Evolutionary conservation across 129 eudicot genomes (phyloP).

Genomic region (Artemisia annua): DNA sequence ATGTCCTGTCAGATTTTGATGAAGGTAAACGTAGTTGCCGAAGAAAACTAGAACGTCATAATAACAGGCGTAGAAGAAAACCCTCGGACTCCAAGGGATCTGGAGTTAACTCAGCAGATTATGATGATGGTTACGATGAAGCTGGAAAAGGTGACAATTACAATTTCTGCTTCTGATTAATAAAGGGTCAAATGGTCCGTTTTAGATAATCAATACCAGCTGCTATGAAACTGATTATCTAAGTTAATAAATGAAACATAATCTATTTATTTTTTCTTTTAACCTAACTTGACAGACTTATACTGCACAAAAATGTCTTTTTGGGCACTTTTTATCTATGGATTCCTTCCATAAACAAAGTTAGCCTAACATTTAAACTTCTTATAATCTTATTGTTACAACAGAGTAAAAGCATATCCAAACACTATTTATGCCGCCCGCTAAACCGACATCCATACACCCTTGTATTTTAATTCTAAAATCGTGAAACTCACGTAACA

Average conservation of each 20-base stretch:
- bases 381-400: not conserved
- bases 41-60: conserved; percentile 90
- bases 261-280: not conserved
- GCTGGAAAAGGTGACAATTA: conserved; percentile 58
- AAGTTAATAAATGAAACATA: not conserved
- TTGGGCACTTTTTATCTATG: not conserved
- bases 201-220: not conserved
- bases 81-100: conserved; percentile 52
- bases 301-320: not conserved
- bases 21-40: conserved; percentile 99
- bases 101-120: conserved; percentile 47
- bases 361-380: not conserved
- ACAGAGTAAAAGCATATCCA: not conserved
- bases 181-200: not conserved
- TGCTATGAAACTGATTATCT: conserved; percentile 11
- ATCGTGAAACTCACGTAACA: conserved; percentile 1
- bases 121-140: conserved; percentile 59
- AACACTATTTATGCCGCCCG: not conserved
- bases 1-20: conserved; percentile 86
- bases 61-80: conserved; percentile 85
- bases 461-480: not conserved
- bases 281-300: not conserved
- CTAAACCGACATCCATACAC: not conserved
- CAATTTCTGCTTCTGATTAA: conserved; percentile 2
- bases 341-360: not conserved